phyloP scores from a whole-genome alignment of 2,329 filamentous ascomycete genomes.

The Sporothrix inflata region DNA sequence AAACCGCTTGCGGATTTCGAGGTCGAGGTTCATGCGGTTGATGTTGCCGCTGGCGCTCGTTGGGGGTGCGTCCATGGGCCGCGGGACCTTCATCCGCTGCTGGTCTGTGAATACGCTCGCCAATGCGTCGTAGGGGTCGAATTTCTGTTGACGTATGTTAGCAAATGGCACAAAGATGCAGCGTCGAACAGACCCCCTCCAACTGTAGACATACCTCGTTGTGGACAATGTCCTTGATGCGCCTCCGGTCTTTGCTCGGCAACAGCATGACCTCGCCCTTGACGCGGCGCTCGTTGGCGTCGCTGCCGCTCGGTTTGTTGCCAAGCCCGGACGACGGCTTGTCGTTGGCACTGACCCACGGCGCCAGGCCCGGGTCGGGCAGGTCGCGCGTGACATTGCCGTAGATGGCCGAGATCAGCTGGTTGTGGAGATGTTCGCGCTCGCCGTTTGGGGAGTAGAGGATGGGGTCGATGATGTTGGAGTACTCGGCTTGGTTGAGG shows the following conservation, averaged over 20 bases:
- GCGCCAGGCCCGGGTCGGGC: conserved; percentile 68
- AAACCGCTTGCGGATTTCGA: conserved; percentile 69
- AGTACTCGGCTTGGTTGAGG: conserved; percentile 64
- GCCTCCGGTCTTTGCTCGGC: conserved; percentile 65
- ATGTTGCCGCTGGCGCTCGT: conserved; percentile 69
- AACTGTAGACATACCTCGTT: conserved; percentile 58
- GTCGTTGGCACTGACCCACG: conserved; percentile 73
- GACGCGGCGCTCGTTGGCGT: conserved; percentile 66
- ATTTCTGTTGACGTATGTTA: conserved; percentile 42
- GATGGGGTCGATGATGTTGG: conserved; percentile 62
- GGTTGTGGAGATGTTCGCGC: conserved; percentile 67
- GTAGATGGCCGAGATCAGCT: conserved; percentile 67
- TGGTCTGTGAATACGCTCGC: conserved; percentile 57
- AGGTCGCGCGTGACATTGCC: conserved; percentile 71
- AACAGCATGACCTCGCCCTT: conserved; percentile 74
- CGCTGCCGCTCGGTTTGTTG: conserved; percentile 65
- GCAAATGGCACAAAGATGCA: not conserved
- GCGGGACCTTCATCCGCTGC: conserved; percentile 50
- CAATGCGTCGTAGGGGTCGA: conserved; percentile 59
- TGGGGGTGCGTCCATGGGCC: conserved; percentile 59
- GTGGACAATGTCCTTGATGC: conserved; percentile 66
- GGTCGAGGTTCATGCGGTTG: conserved; percentile 75
- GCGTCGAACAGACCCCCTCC: too few relatives aligned
- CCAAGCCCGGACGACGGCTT: conserved; percentile 62
- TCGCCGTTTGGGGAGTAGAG: conserved; percentile 61